phyloP scores from a whole-genome alignment of 208 protist genomes.

The Trypanosoma lewisi region DNA sequence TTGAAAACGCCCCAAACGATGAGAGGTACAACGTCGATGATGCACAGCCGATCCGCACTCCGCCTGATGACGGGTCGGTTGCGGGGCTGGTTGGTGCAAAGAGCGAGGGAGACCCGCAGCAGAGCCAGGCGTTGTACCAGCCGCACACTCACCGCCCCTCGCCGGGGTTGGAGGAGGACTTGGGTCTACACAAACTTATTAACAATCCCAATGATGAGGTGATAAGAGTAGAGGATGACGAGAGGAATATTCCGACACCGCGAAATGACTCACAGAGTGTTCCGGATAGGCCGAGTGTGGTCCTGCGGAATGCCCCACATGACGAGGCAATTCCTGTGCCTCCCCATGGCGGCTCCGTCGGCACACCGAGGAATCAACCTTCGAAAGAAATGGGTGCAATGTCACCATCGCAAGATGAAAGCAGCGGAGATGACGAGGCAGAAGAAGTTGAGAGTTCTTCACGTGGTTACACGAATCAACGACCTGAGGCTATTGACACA shows the following conservation, averaged over 20 bases:
- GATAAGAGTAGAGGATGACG: slow-evolving; percentile 55
- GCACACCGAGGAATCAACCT: slow-evolving; percentile 4
- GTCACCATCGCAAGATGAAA: slow-evolving; percentile 20
- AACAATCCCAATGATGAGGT: slow-evolving; percentile 92
- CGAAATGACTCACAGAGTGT: not conserved
- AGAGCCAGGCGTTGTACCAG: not conserved
- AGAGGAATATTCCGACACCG: slow-evolving; percentile 59
- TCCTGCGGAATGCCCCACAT: slow-evolving; percentile 61
- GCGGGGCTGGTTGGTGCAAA: too few species aligned
- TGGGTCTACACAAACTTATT: slow-evolving; percentile 22
- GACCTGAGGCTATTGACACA: slow-evolving; percentile 61
- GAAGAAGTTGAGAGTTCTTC: slow-evolving; percentile 36
- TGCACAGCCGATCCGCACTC: slow-evolving; percentile 33
- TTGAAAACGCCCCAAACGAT: slow-evolving; percentile 55
- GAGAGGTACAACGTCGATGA: slow-evolving; percentile 44
- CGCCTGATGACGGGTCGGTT: slow-evolving; percentile 5
- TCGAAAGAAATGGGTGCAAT: not conserved
- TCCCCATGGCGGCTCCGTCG: slow-evolving; percentile 16
- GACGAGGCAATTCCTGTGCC: slow-evolving; percentile 60
- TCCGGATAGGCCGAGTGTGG: slow-evolving; percentile 2
- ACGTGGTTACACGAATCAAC: slow-evolving; percentile 55
- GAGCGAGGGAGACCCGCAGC: too few species aligned
- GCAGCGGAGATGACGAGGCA: slow-evolving; percentile 21
- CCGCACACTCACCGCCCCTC: not conserved
- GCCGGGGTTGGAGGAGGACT: not conserved